These are phyloP conservation scores for Tetradesmus lagerheimii DNA, from an alignment of 139 green algal genomes.

Conservation along the genomic window DNA sequence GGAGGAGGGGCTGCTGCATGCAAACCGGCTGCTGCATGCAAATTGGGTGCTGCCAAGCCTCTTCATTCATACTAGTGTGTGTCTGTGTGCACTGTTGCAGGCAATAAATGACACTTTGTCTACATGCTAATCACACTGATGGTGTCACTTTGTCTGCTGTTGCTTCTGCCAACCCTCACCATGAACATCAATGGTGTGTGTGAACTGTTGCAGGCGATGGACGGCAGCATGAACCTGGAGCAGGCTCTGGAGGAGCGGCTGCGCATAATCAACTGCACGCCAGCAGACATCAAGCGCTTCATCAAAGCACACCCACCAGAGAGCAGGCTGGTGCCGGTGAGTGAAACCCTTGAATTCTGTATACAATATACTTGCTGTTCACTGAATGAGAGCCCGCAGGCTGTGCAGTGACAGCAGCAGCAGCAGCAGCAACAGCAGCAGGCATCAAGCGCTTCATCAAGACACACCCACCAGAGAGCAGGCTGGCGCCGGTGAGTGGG, in stretches of 20 bases:
- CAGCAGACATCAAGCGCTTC: conserved; percentile 72
- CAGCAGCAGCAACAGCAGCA: conserved; percentile 22
- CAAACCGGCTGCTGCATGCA: too few relatives aligned
- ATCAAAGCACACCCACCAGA: conserved; percentile 63
- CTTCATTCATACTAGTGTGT: too few relatives aligned
- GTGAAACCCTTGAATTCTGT: not conserved
- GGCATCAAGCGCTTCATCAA: not conserved
- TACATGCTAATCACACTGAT: too few relatives aligned
- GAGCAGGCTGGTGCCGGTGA: conserved; percentile 61
- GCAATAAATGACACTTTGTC: too few relatives aligned
- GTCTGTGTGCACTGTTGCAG: too few relatives aligned
- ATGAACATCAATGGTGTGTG: too few relatives aligned
- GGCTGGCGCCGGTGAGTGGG: conserved; percentile 56
- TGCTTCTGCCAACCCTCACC: too few relatives aligned
- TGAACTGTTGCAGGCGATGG: conserved; percentile 82
- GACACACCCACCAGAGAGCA: conserved; percentile 48
- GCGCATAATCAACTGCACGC: conserved; percentile 72
- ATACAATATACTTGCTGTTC: too few relatives aligned
- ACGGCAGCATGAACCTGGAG: conserved; percentile 74
- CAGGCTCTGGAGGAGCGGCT: conserved; percentile 71
- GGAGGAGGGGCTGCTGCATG: conserved; percentile 58
- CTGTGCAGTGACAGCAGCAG: not conserved
- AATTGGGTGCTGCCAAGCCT: too few relatives aligned
- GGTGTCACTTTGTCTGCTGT: too few relatives aligned
- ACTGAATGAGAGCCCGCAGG: not conserved